These are phyloP conservation scores for Rubroshorea leprosula DNA, from an alignment of 345 rosid species.

Conservation along the genomic window DNA sequence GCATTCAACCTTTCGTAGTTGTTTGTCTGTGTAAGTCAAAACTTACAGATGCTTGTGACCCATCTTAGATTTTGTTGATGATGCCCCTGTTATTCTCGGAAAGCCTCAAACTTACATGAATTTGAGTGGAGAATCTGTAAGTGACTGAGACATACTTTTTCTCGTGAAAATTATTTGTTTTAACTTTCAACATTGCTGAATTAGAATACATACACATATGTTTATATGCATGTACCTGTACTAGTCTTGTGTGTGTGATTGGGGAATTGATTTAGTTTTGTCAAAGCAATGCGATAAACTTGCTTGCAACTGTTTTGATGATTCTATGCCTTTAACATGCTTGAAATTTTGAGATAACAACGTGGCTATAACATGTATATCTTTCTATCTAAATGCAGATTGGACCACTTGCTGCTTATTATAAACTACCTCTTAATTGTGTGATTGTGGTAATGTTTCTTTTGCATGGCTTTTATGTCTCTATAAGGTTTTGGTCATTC, in stretches of 20 bases:
- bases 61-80: slow-evolving; percentile 47
- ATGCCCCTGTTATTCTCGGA: slow-evolving; percentile 52
- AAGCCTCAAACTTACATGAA: slow-evolving; percentile 95
- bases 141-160: slow-evolving; percentile 8
- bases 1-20: background rate
- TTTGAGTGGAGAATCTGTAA: slow-evolving; percentile 91
- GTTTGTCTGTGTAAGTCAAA: background rate
- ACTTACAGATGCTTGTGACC: slow-evolving; percentile 7
- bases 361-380: background rate
- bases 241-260: too few species aligned
- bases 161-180: background rate
- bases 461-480: slow-evolving; percentile 3
- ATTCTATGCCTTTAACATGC: too few species aligned
- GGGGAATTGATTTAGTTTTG: too few species aligned
- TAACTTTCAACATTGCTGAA: background rate
- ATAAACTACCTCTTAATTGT: slow-evolving; percentile 77
- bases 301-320: too few species aligned
- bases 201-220: too few species aligned
- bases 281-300: too few species aligned
- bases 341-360: too few species aligned
- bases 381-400: slow-evolving; percentile 29
- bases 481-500: background rate
- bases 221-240: too few species aligned
- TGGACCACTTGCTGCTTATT: slow-evolving; percentile 93
- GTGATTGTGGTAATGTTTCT: slow-evolving; percentile 70